Conservation (phyloP, 768 basidiomycete species). For the Gloeophyllum trabeum region DNA sequence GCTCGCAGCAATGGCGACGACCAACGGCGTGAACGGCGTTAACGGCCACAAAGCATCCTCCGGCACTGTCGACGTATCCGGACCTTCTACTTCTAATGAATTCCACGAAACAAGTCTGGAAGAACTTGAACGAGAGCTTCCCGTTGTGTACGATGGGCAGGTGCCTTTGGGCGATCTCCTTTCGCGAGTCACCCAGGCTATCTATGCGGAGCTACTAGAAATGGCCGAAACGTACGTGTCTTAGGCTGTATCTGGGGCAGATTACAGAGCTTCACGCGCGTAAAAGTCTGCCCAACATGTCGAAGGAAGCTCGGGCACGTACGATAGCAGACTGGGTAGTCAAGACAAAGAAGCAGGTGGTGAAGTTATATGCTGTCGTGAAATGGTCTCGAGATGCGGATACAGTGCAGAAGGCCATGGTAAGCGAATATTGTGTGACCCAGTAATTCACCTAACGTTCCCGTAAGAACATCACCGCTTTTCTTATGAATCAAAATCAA, state of each 20-base stretch:
- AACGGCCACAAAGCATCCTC: conserved; percentile 12
- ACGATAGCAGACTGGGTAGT: conserved; percentile 83
- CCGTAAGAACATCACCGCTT: conserved; percentile 72
- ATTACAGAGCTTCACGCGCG: neutral
- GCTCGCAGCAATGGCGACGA: no score
- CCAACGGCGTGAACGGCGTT: conserved; percentile 14
- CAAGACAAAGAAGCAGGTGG: conserved; percentile 82
- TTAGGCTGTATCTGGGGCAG: conserved; percentile 5
- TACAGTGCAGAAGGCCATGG: conserved; percentile 84
- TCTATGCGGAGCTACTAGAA: conserved; percentile 77
- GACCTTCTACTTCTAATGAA: conserved; percentile 15
- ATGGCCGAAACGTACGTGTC: conserved; percentile 71
- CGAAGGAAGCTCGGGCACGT: conserved; percentile 69
- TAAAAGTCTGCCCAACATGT: conserved; percentile 70
- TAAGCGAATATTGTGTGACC: conserved; percentile 12
- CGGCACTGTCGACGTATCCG: no score
- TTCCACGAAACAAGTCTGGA: conserved; percentile 31
- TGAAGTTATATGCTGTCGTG: conserved; percentile 77
- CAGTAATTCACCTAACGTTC: conserved; percentile 1
- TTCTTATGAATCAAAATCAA: conserved; percentile 74
- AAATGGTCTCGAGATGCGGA: conserved; percentile 84
- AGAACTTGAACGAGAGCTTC: conserved; percentile 64
- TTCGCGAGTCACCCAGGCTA: conserved; percentile 64
- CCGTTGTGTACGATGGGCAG: conserved; percentile 62
- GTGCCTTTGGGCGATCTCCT: conserved; percentile 63